Evolutionary conservation across 305 asterid genomes (phyloP).

Genomic region (Monarda citriodora): DNA sequence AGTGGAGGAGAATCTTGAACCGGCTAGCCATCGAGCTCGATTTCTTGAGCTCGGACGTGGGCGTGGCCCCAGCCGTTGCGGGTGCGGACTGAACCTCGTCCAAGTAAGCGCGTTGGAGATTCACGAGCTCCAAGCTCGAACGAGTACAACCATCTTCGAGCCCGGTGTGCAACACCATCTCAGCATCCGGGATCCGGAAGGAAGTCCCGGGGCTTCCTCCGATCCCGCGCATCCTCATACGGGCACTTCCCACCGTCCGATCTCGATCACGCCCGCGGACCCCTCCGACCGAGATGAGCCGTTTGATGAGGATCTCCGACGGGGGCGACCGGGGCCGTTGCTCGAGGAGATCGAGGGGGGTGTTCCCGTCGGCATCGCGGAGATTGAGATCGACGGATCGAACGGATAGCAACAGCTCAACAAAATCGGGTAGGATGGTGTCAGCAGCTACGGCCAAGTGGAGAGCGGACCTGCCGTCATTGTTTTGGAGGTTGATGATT

Average conservation of each 20-base stretch:
- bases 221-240: conserved; percentile 58
- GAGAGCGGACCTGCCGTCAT: conserved; percentile 77
- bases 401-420: conserved; percentile 72
- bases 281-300: conserved; percentile 69
- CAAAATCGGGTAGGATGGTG: conserved; percentile 56
- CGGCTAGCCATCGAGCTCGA: conserved; percentile 33
- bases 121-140: conserved; percentile 33
- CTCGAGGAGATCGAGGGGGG: conserved; percentile 75
- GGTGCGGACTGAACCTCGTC: conserved; percentile 42
- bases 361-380: conserved; percentile 63
- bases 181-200: conserved; percentile 73
- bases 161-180: conserved; percentile 62
- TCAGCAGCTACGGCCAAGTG: conserved; percentile 69
- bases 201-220: conserved; percentile 88
- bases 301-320: conserved; percentile 61
- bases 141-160: conserved; percentile 31
- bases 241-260: conserved; percentile 26
- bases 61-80: not conserved
- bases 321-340: conserved; percentile 53
- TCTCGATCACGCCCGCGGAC: conserved; percentile 36
- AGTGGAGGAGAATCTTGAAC: conserved; percentile 52
- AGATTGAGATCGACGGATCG: conserved; percentile 50
- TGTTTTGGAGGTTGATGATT: conserved; percentile 54
- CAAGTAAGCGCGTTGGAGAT: conserved; percentile 41
- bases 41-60: conserved; percentile 28